phyloP scores from a whole-genome alignment of 805 yeast genomes.

The Clavispora fructus region DNA sequence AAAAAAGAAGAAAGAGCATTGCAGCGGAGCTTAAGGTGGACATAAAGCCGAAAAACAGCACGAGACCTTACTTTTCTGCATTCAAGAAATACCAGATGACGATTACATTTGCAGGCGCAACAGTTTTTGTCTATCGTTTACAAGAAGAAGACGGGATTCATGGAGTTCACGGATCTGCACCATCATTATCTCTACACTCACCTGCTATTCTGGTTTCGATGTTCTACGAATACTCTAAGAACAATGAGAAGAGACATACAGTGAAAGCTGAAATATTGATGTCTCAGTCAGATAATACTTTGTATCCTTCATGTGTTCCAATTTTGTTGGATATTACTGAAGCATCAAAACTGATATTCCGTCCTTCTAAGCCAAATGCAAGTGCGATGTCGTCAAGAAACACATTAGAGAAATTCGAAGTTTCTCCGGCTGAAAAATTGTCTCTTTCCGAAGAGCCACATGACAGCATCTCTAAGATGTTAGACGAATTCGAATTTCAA shows the following conservation, averaged over 20 bases:
- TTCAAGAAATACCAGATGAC: conserved; percentile 38
- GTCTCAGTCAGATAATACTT: conserved; percentile 64
- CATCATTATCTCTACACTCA: conserved; percentile 57
- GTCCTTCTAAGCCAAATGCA: conserved; percentile 12
- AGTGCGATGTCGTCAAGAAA: background rate
- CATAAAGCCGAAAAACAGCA: background rate
- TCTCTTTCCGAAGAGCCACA: background rate
- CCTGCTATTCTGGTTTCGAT: conserved; percentile 65
- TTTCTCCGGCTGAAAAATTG: background rate
- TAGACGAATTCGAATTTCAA: conserved; percentile 56
- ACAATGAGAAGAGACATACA: conserved; percentile 34
- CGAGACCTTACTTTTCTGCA: background rate
- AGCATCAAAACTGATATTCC: conserved; percentile 46
- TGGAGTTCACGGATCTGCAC: conserved; percentile 21
- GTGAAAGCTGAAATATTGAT: conserved; percentile 52
- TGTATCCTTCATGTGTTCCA: conserved; percentile 76
- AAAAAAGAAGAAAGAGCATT: conserved; percentile 1
- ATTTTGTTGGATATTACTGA: conserved; percentile 56
- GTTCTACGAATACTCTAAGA: conserved; percentile 43
- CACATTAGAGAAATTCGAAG: conserved; percentile 1
- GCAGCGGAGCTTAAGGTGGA: background rate
- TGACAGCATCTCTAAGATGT: conserved; percentile 18
- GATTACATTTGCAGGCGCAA: conserved; percentile 67
- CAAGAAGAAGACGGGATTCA: conserved; percentile 31
- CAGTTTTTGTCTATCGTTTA: conserved; percentile 43